Percentiles rank a stretch among this genome's conserved stretches.
Evolutionary conservation across 2,329 filamentous ascomycete species (phyloP).

Genomic region (Colletotrichum sansevieriae): DNA sequence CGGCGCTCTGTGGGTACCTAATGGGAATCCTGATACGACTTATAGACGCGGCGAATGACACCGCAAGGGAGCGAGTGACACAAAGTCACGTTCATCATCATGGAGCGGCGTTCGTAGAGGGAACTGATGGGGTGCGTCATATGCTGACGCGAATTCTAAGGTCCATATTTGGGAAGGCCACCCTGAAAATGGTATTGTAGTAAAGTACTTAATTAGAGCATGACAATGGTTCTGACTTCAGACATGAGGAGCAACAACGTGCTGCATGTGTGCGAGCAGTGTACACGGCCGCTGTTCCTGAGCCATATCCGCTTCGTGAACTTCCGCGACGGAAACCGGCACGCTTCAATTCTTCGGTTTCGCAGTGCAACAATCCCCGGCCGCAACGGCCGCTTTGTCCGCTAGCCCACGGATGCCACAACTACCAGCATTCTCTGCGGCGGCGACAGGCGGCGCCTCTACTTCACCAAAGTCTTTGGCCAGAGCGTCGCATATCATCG

Average conservation of each 20-base stretch:
- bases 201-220: constrained; percentile 40
- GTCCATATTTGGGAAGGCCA: constrained; percentile 40
- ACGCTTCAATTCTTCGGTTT: constrained; percentile 55
- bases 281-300: background rate
- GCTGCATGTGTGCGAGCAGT: background rate
- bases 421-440: constrained; percentile 45
- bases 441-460: constrained; percentile 43
- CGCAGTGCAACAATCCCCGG: constrained; percentile 68
- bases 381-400: constrained; percentile 58
- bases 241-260: no score
- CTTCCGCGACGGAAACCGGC: background rate
- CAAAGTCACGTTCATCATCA: constrained; percentile 40
- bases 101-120: constrained; percentile 42
- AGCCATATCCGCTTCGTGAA: background rate
- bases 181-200: constrained; percentile 39
- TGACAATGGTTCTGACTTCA: constrained; percentile 1
- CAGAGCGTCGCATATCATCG: constrained; percentile 71
- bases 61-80: constrained; percentile 34
- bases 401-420: constrained; percentile 59
- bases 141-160: constrained; percentile 24
- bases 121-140: constrained; percentile 30
- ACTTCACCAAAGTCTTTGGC: constrained; percentile 70
- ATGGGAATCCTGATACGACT: constrained; percentile 22
- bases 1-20: constrained; percentile 17
- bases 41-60: constrained; percentile 34